Base-by-base conservation (phyloP, 2,329 filamentous ascomycete genomes). In the Hypoxylon sp. region DNA sequence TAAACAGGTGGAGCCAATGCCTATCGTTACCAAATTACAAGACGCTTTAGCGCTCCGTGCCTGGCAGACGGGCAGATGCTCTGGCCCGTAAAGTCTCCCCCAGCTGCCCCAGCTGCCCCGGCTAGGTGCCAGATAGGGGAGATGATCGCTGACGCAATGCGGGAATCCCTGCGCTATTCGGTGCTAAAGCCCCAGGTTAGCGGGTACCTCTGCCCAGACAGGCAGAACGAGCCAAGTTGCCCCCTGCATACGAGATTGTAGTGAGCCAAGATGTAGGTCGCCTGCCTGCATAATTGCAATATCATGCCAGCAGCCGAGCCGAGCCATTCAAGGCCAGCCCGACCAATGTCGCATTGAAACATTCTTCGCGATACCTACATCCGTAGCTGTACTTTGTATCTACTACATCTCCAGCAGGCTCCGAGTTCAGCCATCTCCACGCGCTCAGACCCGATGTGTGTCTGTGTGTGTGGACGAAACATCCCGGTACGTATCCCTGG, bases 131-230 rank as follows among this genome's bases (percentile, higher is more conserved):
- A 35, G n/a, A 15, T 35, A n/a, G n/a, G 31, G 31, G n/a, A 15
- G 55, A 26, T 56, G 56, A 62, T 49, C 50, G 41, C 50, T 65
- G 60, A 63, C 62, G 60, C 56, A 55, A 65, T 65, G 57, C 55
- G 54, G 57, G 54, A n/a, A 63, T 61, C 55, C 60, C 63, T 57
- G 63, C 51, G 50, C n/a, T n/a, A n/a, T n/a, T n/a, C n/a, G n/a
- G n/a, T n/a, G n/a, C n/a, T n/a, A n/a, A n/a, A n/a, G n/a, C n/a
- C n/a, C n/a, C n/a, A n/a, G n/a, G n/a, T n/a, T n/a, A n/a, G n/a
- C n/a, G n/a, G n/a, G n/a, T n/a, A n/a, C n/a, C n/a, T n/a, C n/a
- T 35, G 31, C 31, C 31, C 9, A 35, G 31, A 35, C 18, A 15
- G 6, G 8, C 27, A n/a, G n/a, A n/a, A n/a, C n/a, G n/a, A n/a